These are phyloP conservation scores for Pachysandra terminalis DNA, from an alignment of 164 flowering plant genomes.

Conservation along the genomic window DNA sequence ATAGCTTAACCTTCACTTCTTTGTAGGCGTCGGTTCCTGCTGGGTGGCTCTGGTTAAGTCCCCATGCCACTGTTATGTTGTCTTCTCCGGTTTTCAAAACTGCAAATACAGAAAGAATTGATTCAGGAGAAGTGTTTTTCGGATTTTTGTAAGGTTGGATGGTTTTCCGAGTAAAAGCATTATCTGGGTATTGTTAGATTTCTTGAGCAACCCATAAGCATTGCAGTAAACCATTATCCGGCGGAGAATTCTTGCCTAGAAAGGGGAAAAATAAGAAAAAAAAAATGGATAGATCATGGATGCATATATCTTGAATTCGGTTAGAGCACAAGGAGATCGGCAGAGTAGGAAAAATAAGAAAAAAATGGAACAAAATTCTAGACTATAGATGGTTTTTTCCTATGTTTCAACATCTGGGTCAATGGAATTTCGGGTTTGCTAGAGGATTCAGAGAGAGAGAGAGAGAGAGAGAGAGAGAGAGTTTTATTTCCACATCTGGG, in stretches of 20 bases:
- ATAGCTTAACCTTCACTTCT: constrained; percentile 52
- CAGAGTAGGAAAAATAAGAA: not conserved
- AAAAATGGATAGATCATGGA: not conserved
- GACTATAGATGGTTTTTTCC: no score
- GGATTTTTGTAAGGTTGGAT: not conserved
- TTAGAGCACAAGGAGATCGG: no score
- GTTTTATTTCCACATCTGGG: no score
- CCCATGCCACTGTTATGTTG: constrained; percentile 53
- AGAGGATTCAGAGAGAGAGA: no score
- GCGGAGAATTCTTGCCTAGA: no score
- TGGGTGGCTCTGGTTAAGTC: constrained; percentile 27
- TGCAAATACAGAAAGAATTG: constrained; percentile 21
- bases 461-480: no score
- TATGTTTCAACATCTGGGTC: no score
- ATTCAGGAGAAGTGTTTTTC: not conserved
- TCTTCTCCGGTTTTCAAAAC: constrained; percentile 54
- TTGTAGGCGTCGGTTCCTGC: constrained; percentile 45
- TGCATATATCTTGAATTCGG: not conserved
- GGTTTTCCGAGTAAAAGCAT: not conserved
- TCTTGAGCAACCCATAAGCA: not conserved
- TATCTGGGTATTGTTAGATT: constrained; percentile 4
- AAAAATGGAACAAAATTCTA: not conserved
- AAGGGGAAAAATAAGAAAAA: no score
- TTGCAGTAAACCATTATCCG: no score
- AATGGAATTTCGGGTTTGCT: no score